phyloP scores from a whole-genome alignment of 352 stramenopile genomes.

The Phytophthora quininea region DNA sequence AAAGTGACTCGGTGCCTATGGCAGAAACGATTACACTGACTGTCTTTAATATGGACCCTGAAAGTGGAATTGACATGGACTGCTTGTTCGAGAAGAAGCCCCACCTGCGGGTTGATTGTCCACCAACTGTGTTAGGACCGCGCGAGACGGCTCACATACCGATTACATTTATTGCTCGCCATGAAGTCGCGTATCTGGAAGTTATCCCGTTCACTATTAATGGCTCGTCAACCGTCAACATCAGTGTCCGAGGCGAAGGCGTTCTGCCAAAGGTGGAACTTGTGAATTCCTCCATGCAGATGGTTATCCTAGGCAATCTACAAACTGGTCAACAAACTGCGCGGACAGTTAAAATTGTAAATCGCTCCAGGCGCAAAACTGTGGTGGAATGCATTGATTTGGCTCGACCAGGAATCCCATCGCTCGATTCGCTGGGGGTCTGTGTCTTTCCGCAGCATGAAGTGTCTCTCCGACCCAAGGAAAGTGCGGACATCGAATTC shows the following conservation, averaged over 20 bases:
- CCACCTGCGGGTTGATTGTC: slow-evolving; percentile 84
- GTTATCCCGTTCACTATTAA: slow-evolving; percentile 92
- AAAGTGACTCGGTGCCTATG: slow-evolving; percentile 60
- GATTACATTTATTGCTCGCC: slow-evolving; percentile 88
- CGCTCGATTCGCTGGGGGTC: slow-evolving; percentile 58
- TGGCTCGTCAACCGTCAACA: slow-evolving; percentile 75
- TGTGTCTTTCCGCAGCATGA: slow-evolving; percentile 69
- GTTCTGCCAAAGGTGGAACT: slow-evolving; percentile 87
- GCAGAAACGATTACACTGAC: slow-evolving; percentile 63
- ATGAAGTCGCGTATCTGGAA: slow-evolving; percentile 86
- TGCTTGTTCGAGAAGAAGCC: slow-evolving; percentile 91
- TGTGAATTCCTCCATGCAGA: slow-evolving; percentile 84
- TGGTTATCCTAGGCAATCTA: slow-evolving; percentile 82
- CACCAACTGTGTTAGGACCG: slow-evolving; percentile 82
- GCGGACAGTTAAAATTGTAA: slow-evolving; percentile 83
- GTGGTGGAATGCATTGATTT: slow-evolving; percentile 60
- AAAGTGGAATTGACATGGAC: slow-evolving; percentile 84
- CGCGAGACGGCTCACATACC: slow-evolving; percentile 78
- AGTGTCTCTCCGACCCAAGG: slow-evolving; percentile 74
- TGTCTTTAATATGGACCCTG: slow-evolving; percentile 90
- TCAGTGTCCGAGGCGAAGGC: slow-evolving; percentile 79
- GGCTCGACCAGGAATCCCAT: slow-evolving; percentile 25
- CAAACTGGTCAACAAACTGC: slow-evolving; percentile 79
- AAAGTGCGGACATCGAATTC: slow-evolving; percentile 79
- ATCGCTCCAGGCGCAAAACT: slow-evolving; percentile 84